Base-by-base conservation (phyloP, 2,329 filamentous ascomycete species). In the Zymoseptoria tritici region DNA sequence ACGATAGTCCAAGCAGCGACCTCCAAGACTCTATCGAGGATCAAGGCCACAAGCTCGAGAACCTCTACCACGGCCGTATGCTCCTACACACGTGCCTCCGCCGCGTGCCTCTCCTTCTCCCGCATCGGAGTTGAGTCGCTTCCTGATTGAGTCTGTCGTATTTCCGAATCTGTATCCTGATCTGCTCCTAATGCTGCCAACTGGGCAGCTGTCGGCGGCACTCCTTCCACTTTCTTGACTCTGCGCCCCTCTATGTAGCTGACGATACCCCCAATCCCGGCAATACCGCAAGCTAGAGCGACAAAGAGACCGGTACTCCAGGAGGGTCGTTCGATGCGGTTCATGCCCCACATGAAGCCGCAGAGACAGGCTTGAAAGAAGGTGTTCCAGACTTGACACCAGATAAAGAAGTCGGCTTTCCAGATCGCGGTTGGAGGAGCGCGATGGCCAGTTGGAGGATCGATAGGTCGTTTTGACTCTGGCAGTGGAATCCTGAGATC, bases 251-350 rank as follows among this genome's bases (percentile, higher is more conserved):
- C 89, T 21, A 84, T 66, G 62, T 86, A 90, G 74, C 86, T 85
- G 71, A 90, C 81, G 36, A 87, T 75, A 2, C 90, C 90, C 16
- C 84, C 90, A 21, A 83, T 70, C 16, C 81, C 87, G 7, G 87
- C 87, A 4, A 88, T 84, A 20, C 86, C 79, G 68, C 86, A 91
- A 2, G 85, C 90, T 5, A 93, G 71, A 2, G 83, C 88, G 19
- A 96, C 87, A 69, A 94, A 90, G 0, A 91, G 74, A 1, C 90
- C 91, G 0, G 89, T 92, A 9, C 85, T 83, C 90, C 90, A 95
- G 21, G 83, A 82, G 0, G 91, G 90, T n/a, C 91, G 80, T 21
- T 87, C 76, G 68, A 85, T 86, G 26, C 71, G 65, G 24, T 68
- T 68, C 62, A 70, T 60, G 2, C 67, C 69, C 89, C 89, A 95